Conservation (phyloP, 73 alveolate genomes). For the Uronychia setigera region DNA sequence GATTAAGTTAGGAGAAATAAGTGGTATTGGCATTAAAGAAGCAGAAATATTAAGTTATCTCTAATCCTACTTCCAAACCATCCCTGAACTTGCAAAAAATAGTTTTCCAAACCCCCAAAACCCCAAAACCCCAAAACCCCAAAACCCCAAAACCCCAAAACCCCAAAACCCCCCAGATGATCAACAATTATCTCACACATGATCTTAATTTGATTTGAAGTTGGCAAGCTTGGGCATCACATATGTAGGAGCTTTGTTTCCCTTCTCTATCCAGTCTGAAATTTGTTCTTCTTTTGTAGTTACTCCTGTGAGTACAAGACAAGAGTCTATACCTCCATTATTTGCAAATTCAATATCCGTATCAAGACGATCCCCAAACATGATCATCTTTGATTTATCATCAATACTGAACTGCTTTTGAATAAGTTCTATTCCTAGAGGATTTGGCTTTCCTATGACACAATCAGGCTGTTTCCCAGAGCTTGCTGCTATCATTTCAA, state of each 20-base stretch:
- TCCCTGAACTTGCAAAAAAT: too few species aligned
- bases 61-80: too few species aligned
- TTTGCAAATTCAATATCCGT: conserved; percentile 81
- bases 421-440: conserved; percentile 14
- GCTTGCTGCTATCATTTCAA: conserved; percentile 43
- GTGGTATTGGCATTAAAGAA: too few species aligned
- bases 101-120: too few species aligned
- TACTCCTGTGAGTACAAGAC: conserved; percentile 81
- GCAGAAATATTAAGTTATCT: too few species aligned
- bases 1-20: too few species aligned
- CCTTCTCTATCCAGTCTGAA: not conserved
- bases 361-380: conserved; percentile 84
- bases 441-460: conserved; percentile 53
- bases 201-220: too few species aligned
- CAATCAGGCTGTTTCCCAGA: conserved; percentile 2
- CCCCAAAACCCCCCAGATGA: too few species aligned
- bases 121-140: too few species aligned
- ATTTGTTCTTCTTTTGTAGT: conserved; percentile 37
- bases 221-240: conserved; percentile 9
- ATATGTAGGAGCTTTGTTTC: not conserved
- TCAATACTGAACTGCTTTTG: conserved; percentile 16
- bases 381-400: conserved; percentile 49
- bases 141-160: too few species aligned
- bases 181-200: too few species aligned
- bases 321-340: conserved; percentile 76